These are phyloP conservation scores for Magnolia kwangsiensis DNA, from an alignment of 164 flowering plant species.

Conservation along the genomic window DNA sequence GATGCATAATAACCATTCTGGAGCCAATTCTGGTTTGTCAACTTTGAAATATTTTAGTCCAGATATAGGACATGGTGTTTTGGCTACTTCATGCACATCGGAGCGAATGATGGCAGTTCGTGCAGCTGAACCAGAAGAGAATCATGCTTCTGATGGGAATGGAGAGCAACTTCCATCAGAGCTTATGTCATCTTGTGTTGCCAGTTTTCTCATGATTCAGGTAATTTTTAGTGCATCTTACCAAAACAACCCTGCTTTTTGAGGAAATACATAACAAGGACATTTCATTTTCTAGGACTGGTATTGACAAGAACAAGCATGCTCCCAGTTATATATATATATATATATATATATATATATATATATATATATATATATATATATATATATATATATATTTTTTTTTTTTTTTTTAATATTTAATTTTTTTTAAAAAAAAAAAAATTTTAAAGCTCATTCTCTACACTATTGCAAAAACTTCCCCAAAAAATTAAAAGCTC, in stretches of 20 bases:
- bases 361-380: too few relatives aligned
- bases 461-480: too few relatives aligned
- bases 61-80: slow-evolving; percentile 17
- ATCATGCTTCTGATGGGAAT: slow-evolving; percentile 14
- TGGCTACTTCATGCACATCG: slow-evolving; percentile 20
- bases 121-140: slow-evolving; percentile 21
- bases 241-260: neutral
- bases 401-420: too few relatives aligned
- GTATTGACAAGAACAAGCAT: too few relatives aligned
- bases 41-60: slow-evolving; percentile 20
- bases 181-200: slow-evolving; percentile 50
- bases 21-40: slow-evolving; percentile 27
- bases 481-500: too few relatives aligned
- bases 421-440: too few relatives aligned
- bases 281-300: too few relatives aligned
- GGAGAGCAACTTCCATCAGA: slow-evolving; percentile 41
- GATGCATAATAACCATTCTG: slow-evolving; percentile 24
- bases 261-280: neutral
- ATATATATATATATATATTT: too few relatives aligned
- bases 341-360: too few relatives aligned
- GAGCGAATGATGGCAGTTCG: slow-evolving; percentile 13
- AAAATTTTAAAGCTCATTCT: too few relatives aligned
- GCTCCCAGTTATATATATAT: too few relatives aligned
- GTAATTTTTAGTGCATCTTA: slow-evolving; percentile 23
- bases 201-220: slow-evolving; percentile 69